Conservation (phyloP, 2,329 filamentous ascomycete species). For the Phialocephala sp. region DNA sequence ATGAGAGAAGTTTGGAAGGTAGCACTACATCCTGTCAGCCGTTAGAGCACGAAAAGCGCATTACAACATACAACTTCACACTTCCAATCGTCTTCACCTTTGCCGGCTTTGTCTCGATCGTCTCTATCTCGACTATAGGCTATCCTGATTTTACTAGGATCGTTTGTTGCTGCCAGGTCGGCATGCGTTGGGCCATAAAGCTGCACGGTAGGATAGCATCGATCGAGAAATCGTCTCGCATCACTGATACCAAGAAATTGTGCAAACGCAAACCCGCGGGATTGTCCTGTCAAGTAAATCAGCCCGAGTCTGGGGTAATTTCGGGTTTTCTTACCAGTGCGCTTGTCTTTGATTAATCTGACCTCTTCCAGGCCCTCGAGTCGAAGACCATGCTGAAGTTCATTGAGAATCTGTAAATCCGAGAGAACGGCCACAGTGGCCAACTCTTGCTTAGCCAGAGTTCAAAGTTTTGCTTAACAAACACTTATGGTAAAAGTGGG, state of each 20-base stretch:
- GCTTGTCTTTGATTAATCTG: constrained; percentile 61
- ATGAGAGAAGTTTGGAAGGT: constrained; percentile 60
- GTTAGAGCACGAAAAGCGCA: neutral
- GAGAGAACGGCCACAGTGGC: constrained; percentile 42
- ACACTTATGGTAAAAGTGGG: constrained; percentile 43
- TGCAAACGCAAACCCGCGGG: constrained; percentile 61
- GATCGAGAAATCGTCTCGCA: constrained; percentile 58
- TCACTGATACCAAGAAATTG: constrained; percentile 55
- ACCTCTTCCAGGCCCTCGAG: constrained; percentile 60
- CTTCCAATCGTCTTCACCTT: constrained; percentile 60
- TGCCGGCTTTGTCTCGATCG: constrained; percentile 51
- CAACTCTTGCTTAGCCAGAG: constrained; percentile 46
- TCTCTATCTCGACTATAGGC: constrained; percentile 59
- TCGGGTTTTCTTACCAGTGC: constrained; percentile 53
- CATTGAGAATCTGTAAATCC: constrained; percentile 58
- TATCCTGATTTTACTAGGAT: constrained; percentile 47
- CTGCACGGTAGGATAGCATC: constrained; percentile 55
- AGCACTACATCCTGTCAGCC: constrained; percentile 50
- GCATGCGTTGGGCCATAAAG: constrained; percentile 53
- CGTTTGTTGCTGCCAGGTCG: constrained; percentile 49
- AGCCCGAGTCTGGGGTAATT: constrained; percentile 21
- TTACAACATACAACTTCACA: constrained; percentile 53
- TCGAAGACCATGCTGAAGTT: constrained; percentile 57
- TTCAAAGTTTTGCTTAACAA: constrained; percentile 41
- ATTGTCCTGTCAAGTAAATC: constrained; percentile 49